Evolutionary conservation across 306 rosid species (phyloP).

Genomic region (Vicia villosa): DNA sequence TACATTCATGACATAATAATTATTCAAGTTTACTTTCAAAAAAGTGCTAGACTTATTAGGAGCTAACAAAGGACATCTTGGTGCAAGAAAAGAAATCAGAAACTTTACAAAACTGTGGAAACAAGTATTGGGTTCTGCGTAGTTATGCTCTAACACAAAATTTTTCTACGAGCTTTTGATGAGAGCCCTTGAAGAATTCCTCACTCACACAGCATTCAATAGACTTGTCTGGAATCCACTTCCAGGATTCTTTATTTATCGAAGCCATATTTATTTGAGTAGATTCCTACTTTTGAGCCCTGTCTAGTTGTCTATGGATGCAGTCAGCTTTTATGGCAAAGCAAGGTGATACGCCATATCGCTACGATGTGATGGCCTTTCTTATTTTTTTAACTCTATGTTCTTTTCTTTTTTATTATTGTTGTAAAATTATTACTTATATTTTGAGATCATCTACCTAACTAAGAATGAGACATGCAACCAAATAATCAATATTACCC

Average conservation of each 20-base stretch:
- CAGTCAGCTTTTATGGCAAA: constrained; percentile 38
- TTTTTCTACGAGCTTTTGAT: constrained; percentile 3
- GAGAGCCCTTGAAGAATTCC: background rate
- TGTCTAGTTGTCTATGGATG: constrained; percentile 38
- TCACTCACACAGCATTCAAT: background rate
- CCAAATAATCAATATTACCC: no score
- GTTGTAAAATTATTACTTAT: no score
- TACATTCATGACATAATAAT: no score
- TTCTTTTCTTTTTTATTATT: no score
- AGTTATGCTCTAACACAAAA: constrained; percentile 2
- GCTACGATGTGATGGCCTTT: constrained; percentile 37
- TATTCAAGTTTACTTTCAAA: no score
- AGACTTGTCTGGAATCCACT: constrained; percentile 41
- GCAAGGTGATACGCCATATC: constrained; percentile 39
- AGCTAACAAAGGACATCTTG: no score
- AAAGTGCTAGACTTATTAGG: no score
- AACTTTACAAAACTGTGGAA: background rate
- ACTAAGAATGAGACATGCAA: no score
- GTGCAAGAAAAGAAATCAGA: no score
- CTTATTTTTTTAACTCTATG: background rate
- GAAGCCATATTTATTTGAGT: constrained; percentile 28
- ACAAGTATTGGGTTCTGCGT: constrained; percentile 24
- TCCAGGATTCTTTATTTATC: constrained; percentile 33
- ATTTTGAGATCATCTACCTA: no score
- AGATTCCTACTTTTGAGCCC: constrained; percentile 15